These are phyloP conservation scores for Brassica nigra DNA, from an alignment of 345 rosid genomes.

Conservation along the genomic window DNA sequence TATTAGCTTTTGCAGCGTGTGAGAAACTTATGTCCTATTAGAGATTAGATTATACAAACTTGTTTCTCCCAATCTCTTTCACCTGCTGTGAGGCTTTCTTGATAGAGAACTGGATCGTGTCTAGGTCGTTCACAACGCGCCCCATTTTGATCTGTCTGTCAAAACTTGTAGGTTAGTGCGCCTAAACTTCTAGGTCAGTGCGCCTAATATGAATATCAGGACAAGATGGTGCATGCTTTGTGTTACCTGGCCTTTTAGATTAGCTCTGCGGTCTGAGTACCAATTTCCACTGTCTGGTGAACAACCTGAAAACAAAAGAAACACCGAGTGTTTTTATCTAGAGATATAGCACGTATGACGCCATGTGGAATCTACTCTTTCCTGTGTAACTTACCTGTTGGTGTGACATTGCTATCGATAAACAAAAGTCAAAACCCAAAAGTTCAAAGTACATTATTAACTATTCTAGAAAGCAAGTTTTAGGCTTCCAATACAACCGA, in stretches of 20 bases:
- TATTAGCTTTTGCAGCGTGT: background rate
- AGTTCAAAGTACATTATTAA: background rate
- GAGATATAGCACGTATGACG: constrained; percentile 1
- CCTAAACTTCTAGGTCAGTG: background rate
- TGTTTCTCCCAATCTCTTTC: constrained; percentile 91
- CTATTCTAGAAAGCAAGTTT: background rate
- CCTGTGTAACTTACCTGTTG: constrained; percentile 55
- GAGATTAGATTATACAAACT: constrained; percentile 47
- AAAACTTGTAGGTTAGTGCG: background rate
- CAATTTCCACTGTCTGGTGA: constrained; percentile 87
- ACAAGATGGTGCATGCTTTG: background rate
- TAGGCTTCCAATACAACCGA: background rate
- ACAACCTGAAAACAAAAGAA: constrained; percentile 59
- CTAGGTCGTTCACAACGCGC: constrained; percentile 80
- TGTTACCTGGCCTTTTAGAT: constrained; percentile 84
- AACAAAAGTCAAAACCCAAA: background rate
- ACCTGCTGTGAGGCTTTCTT: constrained; percentile 96
- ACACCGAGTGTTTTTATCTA: constrained; percentile 19
- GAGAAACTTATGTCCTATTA: background rate
- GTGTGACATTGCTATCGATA: constrained; percentile 70
- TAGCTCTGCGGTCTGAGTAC: constrained; percentile 80
- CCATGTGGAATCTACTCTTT: background rate
- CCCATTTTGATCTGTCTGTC: constrained; percentile 98
- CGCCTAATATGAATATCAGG: background rate
- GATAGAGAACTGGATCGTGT: constrained; percentile 93